These are phyloP conservation scores for Pelargonium citronellum DNA, from an alignment of 441 rosid genomes.

Conservation along the genomic window DNA sequence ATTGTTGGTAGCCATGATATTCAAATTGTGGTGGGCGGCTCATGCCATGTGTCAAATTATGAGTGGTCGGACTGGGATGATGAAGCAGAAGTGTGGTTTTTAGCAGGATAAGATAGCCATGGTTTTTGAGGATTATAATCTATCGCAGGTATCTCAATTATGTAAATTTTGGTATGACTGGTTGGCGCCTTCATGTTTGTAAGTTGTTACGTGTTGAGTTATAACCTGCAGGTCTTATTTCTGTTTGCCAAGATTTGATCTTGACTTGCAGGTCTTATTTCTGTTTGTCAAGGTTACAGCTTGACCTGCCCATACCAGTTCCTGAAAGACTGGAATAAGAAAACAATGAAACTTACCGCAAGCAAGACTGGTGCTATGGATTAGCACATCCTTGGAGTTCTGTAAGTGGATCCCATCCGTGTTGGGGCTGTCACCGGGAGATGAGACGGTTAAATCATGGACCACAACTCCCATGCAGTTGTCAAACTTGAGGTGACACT, in stretches of 20 bases:
- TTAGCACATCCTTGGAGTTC: constrained; percentile 75
- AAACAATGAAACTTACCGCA: constrained; percentile 55
- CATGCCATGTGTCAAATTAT: constrained; percentile 23
- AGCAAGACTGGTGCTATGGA: constrained; percentile 61
- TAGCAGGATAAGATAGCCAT: constrained; percentile 34
- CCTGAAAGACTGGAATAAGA: constrained; percentile 3
- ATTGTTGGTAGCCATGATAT: constrained; percentile 14
- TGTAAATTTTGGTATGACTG: constrained; percentile 11
- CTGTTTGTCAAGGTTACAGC: background rate
- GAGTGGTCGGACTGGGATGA: constrained; percentile 19
- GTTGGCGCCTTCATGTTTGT: no score
- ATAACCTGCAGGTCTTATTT: constrained; percentile 17
- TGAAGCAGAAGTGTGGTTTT: constrained; percentile 13
- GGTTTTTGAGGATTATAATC: constrained; percentile 11
- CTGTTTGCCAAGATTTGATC: constrained; percentile 14
- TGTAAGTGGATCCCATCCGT: constrained; percentile 97
- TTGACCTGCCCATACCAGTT: background rate
- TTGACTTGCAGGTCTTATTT: constrained; percentile 19
- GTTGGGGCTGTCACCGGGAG: constrained; percentile 97
- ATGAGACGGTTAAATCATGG: constrained; percentile 55
- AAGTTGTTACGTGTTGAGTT: background rate
- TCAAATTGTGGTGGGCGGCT: constrained; percentile 12
- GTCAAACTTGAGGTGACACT: constrained; percentile 90
- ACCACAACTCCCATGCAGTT: constrained; percentile 71
- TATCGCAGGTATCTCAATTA: constrained; percentile 17